Evolutionary conservation across 208 protist species (phyloP), one percentile per base, ranked within the genome.

Genomic region (Acanthamoeba triangularis): DNA sequence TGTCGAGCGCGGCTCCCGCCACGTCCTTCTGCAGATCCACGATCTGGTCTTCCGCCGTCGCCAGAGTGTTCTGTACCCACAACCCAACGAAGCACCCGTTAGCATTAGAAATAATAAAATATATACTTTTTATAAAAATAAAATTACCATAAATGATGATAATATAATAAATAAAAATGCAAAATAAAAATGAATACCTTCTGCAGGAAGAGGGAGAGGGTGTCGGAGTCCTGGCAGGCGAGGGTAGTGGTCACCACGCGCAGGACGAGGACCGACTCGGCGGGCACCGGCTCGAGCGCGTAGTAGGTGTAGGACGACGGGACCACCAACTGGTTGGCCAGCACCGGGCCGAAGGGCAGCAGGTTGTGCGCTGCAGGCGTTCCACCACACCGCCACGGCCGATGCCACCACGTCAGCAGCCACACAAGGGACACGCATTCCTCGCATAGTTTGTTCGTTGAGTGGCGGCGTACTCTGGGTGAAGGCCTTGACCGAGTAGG

Each of bases 1-100:
- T 23, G 35, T 78, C 69, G 18, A 78, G 35, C 28, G 69, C 69
- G 8, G 18, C 2, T 7, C 69, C 69, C 8, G 11, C 69, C 11
- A 16, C 3, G 35, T 78, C 69, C 69, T 33, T n/a, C 69, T 78
- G 69, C 28, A 78, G 69, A 16, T 78, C 69, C 35, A 78, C 35
- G 69, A 63, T 63, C 59, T 44, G 18, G 69, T 78, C 28, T 3
- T 78, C 35, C n/a, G 6, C 18, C 28, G 69, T 78, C 69, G 69
- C 33, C 69, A 78, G 35, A 3, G 69, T 78, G 35, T 78, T 78
- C 69, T 78, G 69, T 72, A 33, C 63, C 20, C 63, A 72, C 63
- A 72, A 72, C 63, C 7, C 49, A 52, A 4, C 3, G 7, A 52
- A 4, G 49, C 49, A 52, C 49, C 3, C 49, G 49, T 11, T n/a